Evolutionary conservation across 192 early-diverging fungal species (phyloP), one percentile per base, ranked within the genome.

Genomic region (Umbelopsis ramanniana): DNA sequence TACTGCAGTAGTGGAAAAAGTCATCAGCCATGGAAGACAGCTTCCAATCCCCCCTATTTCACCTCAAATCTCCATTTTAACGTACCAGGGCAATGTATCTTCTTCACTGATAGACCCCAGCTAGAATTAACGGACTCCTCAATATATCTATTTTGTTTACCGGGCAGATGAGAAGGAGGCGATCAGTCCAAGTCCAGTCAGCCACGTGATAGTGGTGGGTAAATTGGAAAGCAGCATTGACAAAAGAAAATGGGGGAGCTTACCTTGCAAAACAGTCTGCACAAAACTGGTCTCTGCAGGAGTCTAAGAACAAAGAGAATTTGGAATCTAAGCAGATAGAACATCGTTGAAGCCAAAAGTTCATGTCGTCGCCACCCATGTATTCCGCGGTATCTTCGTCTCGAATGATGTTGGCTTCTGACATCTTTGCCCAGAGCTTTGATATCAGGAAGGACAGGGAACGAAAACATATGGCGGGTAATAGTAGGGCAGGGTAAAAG

Each of bases 381-480:
- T 40, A 19, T 8, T 55, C 37, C 3, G 43, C 43, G 17, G 35
- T 35, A 23, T 29, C 55, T 46, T 33, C 48, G 26, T 67, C 48
- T 26, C 33, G 46, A 23, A 67, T 67, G 21, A 21, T 55, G 38
- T 55, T 55, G 26, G 10, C 35, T 24, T 52, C 66, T 23, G 72
- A 35, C 50, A 50, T 54, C 17, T 70, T 70, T 26, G 53, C 45
- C 54, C 55, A 53, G n/a, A 54, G 9, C n/a, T 21, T 74, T 66
- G 57, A 73, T 12, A 81, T 24, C 22, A 81, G 46, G 68, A 75
- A 74, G 0, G 79, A 76, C 15, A 81, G 57, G 5, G 73, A 74
- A 6, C 76, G 70, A 24, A 81, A 54, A 46, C 76, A 77, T 23
- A 81, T 81, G 57, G 75, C 75, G 10, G 79, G 79, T 69, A 81